These are phyloP conservation scores for Barnettozyma sp. DNA, from an alignment of 805 yeast genomes.

Conservation along the genomic window DNA sequence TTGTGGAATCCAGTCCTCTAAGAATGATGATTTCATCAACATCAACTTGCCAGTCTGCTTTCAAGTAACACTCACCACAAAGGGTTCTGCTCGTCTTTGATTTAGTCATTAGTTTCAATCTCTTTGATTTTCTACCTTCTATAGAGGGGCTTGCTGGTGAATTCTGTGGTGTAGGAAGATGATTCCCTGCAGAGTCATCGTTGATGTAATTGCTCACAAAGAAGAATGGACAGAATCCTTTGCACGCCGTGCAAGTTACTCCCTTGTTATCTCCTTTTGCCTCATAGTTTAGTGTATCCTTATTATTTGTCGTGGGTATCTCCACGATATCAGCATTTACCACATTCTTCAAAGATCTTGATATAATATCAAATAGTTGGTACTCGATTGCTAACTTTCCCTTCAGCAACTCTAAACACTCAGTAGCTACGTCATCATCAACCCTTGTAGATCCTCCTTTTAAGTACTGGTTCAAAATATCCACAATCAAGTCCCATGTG, in stretches of 20 bases:
- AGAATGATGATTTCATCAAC: background rate
- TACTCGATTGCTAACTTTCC: conserved; percentile 20
- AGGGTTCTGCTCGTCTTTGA: conserved; percentile 9
- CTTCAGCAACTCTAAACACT: conserved; percentile 20
- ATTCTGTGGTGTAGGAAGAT: conserved; percentile 19
- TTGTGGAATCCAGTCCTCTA: background rate
- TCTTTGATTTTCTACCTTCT: conserved; percentile 19
- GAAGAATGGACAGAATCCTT: conserved; percentile 32
- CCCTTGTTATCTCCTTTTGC: conserved; percentile 22
- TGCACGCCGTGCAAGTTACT: conserved; percentile 30
- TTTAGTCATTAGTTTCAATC: conserved; percentile 19
- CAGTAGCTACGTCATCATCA: conserved; percentile 18
- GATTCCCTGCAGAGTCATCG: background rate
- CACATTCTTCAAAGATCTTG: conserved; percentile 6
- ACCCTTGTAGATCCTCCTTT: conserved; percentile 17
- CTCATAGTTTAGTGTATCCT: background rate
- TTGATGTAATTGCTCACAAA: conserved; percentile 25
- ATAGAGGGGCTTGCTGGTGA: conserved; percentile 21
- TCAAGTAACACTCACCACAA: conserved; percentile 24
- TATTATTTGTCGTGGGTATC: conserved; percentile 3
- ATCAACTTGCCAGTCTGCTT: conserved; percentile 3
- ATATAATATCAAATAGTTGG: conserved; percentile 18
- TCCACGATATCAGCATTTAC: conserved; percentile 7
- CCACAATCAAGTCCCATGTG: conserved; percentile 43
- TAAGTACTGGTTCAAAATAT: conserved; percentile 32